Evolutionary conservation across 306 rosid species (phyloP).

Genomic region (Cyamopsis tetragonoloba): DNA sequence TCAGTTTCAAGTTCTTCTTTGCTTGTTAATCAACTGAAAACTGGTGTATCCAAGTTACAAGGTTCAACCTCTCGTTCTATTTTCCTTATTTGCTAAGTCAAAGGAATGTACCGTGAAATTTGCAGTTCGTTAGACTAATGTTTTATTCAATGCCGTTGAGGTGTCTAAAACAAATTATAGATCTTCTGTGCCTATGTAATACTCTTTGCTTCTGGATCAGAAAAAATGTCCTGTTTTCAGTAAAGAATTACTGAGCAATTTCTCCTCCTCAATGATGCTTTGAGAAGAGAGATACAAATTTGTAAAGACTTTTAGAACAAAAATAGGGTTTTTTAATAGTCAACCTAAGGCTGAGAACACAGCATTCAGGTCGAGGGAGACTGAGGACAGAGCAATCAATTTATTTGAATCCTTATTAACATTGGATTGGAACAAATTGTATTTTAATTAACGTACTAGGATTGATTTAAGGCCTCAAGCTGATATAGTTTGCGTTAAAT

Average conservation of each 20-base stretch:
- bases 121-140: not conserved
- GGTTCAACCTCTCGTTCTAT: not conserved
- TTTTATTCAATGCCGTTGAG: not conserved
- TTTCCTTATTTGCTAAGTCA: not conserved
- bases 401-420: not conserved
- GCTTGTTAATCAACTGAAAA: not conserved
- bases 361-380: not conserved
- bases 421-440: not conserved
- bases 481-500: too few species aligned
- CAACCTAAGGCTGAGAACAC: not conserved
- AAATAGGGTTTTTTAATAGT: too few species aligned
- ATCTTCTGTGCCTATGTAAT: not conserved
- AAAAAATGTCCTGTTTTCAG: not conserved
- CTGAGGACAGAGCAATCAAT: not conserved
- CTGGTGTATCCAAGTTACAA: not conserved
- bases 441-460: not conserved
- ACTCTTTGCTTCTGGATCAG: not conserved
- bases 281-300: not conserved
- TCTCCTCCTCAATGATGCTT: not conserved
- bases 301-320: too few species aligned
- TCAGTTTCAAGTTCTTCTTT: not conserved
- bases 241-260: not conserved
- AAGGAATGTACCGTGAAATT: not conserved
- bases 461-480: not conserved
- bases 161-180: not conserved